Base-by-base conservation (phyloP, 345 rosid genomes). In the Gossypioides kirkii region DNA sequence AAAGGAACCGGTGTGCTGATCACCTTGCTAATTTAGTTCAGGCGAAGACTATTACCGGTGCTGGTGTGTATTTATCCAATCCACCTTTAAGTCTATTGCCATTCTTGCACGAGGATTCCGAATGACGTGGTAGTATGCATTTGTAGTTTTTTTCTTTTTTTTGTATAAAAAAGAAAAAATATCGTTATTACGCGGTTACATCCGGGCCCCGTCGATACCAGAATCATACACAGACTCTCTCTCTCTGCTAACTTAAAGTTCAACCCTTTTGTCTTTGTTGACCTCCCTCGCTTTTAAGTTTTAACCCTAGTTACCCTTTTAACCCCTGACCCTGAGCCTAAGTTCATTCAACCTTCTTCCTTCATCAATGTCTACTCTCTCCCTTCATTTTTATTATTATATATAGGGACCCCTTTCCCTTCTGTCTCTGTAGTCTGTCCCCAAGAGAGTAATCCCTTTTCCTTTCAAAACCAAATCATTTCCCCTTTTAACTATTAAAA, bases 161-260 rank as follows among this genome's bases (percentile, higher is more conserved):
- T 32, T 5, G 38, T 32, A 5, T 1, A 5, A 5, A 32, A 32
- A 32, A 28, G 4, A 28, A 32, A 32, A 32, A 13, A 47, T 10
- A 10, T 43, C 53, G 45, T 41, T 25, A 18, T 17, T 3, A 66
- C 78, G 78, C 62, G 79, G 85, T 77, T 79, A 69, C 50, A 28
- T 5, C 23, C 56, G 65, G 70, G 47, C 42, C 9, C 46, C 28
- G 73, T 18, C 17, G 50, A 36, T 67, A 4, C 14, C 69, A 41
- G 28, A 41, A 25, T 32, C 3, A 2, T 43, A 8, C 12, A 1
- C 42, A 4, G n/a, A 5, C 8, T 59, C 2, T 13, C 41, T 25
- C 2, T 6, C 4, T 2, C 38, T 32, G 18, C 42, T 0, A 0
- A n/a, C 9, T 26, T 54, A 8, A 54, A 3, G 6, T 38, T 54